Evolutionary conservation across 2,329 filamentous ascomycete genomes (phyloP).

Genomic region (Phyllosticta paracitricarpa): DNA sequence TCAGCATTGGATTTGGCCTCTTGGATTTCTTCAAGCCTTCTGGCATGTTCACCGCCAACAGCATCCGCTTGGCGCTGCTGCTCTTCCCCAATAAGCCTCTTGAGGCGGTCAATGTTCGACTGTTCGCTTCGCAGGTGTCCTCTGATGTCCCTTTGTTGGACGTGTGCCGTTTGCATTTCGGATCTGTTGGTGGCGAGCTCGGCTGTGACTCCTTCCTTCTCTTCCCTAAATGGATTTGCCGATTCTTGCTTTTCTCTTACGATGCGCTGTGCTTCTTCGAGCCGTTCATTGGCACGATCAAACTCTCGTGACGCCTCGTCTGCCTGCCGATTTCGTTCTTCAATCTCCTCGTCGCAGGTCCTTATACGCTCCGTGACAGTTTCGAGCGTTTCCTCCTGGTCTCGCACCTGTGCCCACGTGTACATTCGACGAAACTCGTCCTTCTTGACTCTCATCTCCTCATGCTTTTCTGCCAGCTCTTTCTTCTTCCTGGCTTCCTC

Average conservation of each 20-base stretch:
- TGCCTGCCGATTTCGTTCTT: constrained; percentile 35
- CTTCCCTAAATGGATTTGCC: constrained; percentile 36
- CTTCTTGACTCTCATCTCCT: not conserved
- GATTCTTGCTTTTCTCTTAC: constrained; percentile 25
- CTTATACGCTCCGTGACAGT: constrained; percentile 20
- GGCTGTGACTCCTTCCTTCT: constrained; percentile 40
- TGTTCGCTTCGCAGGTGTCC: constrained; percentile 44
- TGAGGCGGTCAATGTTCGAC: constrained; percentile 38
- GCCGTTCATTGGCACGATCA: constrained; percentile 32
- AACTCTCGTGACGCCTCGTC: constrained; percentile 34
- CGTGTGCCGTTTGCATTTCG: constrained; percentile 40
- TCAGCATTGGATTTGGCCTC: constrained; percentile 44
- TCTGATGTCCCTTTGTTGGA: constrained; percentile 52
- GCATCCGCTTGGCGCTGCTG: constrained; percentile 48
- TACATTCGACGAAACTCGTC: not conserved
- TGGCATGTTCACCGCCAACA: constrained; percentile 58
- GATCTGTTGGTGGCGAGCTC: constrained; percentile 44
- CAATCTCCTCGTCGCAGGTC: constrained; percentile 37
- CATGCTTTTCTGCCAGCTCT: not conserved
- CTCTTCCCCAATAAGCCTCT: constrained; percentile 44
- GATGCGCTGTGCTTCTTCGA: constrained; percentile 26
- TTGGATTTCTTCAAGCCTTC: constrained; percentile 50
- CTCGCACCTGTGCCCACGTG: not conserved
- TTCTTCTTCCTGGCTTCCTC: not conserved
- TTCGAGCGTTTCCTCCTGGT: constrained; percentile 14